Percentiles rank a stretch among this genome's conserved stretches.
phyloP scores from a whole-genome alignment of 805 yeast species.

The Candida sithepensis region DNA sequence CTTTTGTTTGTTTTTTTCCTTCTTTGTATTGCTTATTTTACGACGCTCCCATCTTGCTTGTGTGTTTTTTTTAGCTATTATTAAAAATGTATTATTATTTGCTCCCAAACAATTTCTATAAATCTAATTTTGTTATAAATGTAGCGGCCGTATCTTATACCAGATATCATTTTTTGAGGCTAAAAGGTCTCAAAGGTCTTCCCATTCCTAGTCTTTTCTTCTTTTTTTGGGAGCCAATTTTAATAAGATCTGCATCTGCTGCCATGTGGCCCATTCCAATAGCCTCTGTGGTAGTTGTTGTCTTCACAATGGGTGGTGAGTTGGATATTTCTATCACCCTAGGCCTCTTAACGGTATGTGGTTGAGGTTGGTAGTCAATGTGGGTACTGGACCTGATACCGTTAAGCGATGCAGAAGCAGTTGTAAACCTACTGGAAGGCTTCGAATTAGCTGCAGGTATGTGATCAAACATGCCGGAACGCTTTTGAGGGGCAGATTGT shows the following conservation, averaged over 20 bases:
- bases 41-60: too few relatives aligned
- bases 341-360: too few relatives aligned
- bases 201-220: conserved; percentile 28
- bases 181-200: conserved; percentile 20
- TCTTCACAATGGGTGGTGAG: neutral
- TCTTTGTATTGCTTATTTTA: too few relatives aligned
- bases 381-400: neutral
- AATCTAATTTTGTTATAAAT: too few relatives aligned
- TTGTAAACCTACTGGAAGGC: neutral
- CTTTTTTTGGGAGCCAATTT: conserved; percentile 1
- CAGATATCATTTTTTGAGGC: conserved; percentile 8
- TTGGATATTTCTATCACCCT: neutral
- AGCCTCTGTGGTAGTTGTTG: too few relatives aligned
- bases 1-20: too few relatives aligned
- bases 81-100: neutral
- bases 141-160: too few relatives aligned
- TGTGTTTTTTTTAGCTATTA: too few relatives aligned
- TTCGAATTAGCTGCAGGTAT: conserved; percentile 4
- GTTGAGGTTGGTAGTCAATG: too few relatives aligned
- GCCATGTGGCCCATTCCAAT: neutral
- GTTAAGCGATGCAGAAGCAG: neutral
- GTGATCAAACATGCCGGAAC: conserved; percentile 4
- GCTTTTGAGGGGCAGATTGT: too few relatives aligned
- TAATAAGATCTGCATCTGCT: conserved; percentile 5
- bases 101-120: too few relatives aligned